Conservation (phyloP, 306 rosid species). For the Sindora glabra region DNA sequence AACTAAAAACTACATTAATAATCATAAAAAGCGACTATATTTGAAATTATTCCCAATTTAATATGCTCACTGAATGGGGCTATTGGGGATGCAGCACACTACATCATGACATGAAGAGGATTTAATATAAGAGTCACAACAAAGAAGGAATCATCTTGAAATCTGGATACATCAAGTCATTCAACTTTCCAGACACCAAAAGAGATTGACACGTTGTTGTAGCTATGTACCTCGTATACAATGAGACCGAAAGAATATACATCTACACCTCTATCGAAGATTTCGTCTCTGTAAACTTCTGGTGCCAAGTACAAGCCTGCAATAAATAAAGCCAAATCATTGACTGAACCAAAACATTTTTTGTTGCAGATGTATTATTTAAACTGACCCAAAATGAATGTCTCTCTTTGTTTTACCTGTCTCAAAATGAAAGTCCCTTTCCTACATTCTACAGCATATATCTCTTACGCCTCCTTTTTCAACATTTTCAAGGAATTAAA, state of each 20-base stretch:
- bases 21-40: background rate
- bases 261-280: slow-evolving; percentile 82
- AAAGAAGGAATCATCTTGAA: background rate
- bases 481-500: background rate
- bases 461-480: background rate
- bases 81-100: background rate
- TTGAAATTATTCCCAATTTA: slow-evolving; percentile 4
- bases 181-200: slow-evolving; percentile 13
- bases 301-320: slow-evolving; percentile 88
- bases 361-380: background rate
- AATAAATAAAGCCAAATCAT: slow-evolving; percentile 22
- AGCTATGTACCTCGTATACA: slow-evolving; percentile 64
- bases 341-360: background rate
- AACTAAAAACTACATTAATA: slow-evolving; percentile 1
- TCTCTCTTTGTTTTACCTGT: background rate
- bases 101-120: background rate
- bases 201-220: slow-evolving; percentile 6
- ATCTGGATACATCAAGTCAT: background rate
- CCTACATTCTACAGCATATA: too few relatives aligned
- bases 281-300: slow-evolving; percentile 68
- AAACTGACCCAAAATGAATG: slow-evolving; percentile 2
- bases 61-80: background rate
- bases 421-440: background rate
- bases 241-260: slow-evolving; percentile 84
- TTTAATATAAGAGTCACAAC: slow-evolving; percentile 5